phyloP scores from a whole-genome alignment of 192 early-diverging fungal genomes.

The Podila horticola region DNA sequence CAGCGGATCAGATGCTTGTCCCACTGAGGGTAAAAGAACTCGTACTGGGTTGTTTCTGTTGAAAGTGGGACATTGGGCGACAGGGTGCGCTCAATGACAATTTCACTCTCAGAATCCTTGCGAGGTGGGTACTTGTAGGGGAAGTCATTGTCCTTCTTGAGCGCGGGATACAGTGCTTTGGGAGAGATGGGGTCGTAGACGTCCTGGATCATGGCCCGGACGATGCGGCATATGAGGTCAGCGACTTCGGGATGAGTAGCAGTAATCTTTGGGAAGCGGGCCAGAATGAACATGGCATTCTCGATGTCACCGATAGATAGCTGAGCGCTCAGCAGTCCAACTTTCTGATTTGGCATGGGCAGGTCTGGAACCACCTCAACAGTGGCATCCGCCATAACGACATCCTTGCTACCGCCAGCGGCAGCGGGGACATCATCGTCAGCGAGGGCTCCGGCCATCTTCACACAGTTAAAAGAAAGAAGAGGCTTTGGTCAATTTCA shows the following conservation, averaged over 20 bases:
- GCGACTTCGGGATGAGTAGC: slow-evolving; percentile 69
- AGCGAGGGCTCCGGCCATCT: slow-evolving; percentile 41
- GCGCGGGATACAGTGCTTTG: slow-evolving; percentile 15
- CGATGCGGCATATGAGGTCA: slow-evolving; percentile 67
- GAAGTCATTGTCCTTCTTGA: slow-evolving; percentile 10
- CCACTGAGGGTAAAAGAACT: slow-evolving; percentile 75
- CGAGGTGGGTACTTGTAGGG: slow-evolving; percentile 14
- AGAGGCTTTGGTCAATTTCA: too few relatives aligned
- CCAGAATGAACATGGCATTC: slow-evolving; percentile 62
- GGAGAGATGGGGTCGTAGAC: slow-evolving; percentile 61
- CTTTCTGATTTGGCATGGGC: slow-evolving; percentile 68
- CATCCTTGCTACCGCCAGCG: not conserved
- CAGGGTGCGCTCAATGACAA: slow-evolving; percentile 8
- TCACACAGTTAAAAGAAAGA: not conserved
- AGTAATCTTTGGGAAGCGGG: slow-evolving; percentile 60
- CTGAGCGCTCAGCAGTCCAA: slow-evolving; percentile 67
- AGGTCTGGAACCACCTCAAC: slow-evolving; percentile 3
- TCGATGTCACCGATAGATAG: slow-evolving; percentile 70
- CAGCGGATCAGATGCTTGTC: slow-evolving; percentile 54
- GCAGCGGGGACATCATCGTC: slow-evolving; percentile 10
- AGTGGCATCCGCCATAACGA: not conserved
- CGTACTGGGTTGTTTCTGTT: slow-evolving; percentile 37
- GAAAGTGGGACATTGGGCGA: slow-evolving; percentile 23
- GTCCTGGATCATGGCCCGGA: slow-evolving; percentile 67
- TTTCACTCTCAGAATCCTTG: slow-evolving; percentile 8